Base-by-base conservation (phyloP, 805 yeast genomes). In the Huiozyma naganishii region DNA sequence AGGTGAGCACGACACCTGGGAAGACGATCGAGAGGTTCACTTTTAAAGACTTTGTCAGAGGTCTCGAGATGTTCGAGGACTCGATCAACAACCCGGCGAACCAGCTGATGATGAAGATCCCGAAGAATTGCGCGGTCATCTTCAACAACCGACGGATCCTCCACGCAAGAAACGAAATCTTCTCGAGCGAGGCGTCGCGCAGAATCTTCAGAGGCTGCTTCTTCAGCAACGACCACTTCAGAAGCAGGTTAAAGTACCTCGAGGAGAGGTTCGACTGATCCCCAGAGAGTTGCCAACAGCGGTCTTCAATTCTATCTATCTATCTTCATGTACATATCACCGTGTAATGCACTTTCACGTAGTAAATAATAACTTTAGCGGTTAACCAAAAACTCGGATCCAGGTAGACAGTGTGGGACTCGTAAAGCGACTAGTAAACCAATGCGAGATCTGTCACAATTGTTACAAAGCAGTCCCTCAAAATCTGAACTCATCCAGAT, bases 161-260 rank as follows among this genome's bases (percentile, higher is more conserved):
- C 38, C 92, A 83, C 57, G 79, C 87, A 0, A 69, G 92, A 50
- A 65, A 74, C 72, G 92, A 50, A 65, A 73, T 72, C 49, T 71
- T 69, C 45, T 71, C 73, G 9, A 75, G 71, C 6, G 68, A 33
- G 13, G 35, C 33, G n/a, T 13, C 35, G n/a, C 23, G 35, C 13
- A 69, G 92, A 48, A 79, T 87, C 83, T 64, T 84, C 43, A 79
- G 81, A 71, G 90, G 90, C 1, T 76, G 86, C 40, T 83, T 83
- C 57, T 62, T 81, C 28, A 90, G 83, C 54, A 77, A 76, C 13
- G 94, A 83, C 55, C 69, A 83, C 32, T 81, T 71, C 58, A 66
- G 77, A 48, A 80, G 88, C n/a, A 77, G 69, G 48, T 58, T 79
- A 39, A 67, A 80, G 52, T 62, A 60, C 27, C 36, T 62, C 33